phyloP scores from a whole-genome alignment of 2,329 filamentous ascomycete species.

The Ophiostoma ulmi region DNA sequence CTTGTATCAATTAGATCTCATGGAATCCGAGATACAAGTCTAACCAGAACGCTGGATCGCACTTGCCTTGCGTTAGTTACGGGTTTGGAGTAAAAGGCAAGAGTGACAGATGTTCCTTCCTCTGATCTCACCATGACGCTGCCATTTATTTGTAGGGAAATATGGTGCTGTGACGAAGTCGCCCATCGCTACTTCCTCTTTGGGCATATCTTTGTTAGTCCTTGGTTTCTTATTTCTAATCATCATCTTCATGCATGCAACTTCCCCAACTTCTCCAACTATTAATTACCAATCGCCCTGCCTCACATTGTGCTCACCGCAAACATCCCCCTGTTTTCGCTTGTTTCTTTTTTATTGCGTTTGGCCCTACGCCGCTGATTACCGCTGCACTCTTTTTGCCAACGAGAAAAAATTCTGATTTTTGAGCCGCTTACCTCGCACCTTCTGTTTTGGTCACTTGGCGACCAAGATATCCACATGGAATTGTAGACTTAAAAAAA shows the following conservation, averaged over 20 bases:
- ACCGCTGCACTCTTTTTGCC: neutral
- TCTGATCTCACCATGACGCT: neutral
- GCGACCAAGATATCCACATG: neutral
- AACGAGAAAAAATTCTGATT: neutral
- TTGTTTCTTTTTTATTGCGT: neutral
- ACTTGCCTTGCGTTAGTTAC: neutral
- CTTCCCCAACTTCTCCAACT: neutral
- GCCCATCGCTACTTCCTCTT: neutral
- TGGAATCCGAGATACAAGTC: neutral
- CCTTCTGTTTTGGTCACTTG: constrained; percentile 9
- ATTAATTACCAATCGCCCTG: neutral
- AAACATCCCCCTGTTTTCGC: neutral
- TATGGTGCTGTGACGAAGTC: neutral
- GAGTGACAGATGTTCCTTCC: neutral
- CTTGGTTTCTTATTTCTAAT: neutral
- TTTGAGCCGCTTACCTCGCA: neutral
- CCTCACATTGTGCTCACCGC: neutral
- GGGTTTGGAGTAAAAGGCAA: neutral
- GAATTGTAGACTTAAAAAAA: neutral
- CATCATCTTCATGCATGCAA: neutral
- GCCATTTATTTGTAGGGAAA: neutral
- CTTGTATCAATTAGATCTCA: neutral
- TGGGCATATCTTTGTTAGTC: constrained; percentile 6
- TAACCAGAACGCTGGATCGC: neutral
- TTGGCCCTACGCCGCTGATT: neutral